These are phyloP conservation scores for Harringtonia lauricola DNA, from an alignment of 2,329 filamentous ascomycete genomes.

Conservation along the genomic window DNA sequence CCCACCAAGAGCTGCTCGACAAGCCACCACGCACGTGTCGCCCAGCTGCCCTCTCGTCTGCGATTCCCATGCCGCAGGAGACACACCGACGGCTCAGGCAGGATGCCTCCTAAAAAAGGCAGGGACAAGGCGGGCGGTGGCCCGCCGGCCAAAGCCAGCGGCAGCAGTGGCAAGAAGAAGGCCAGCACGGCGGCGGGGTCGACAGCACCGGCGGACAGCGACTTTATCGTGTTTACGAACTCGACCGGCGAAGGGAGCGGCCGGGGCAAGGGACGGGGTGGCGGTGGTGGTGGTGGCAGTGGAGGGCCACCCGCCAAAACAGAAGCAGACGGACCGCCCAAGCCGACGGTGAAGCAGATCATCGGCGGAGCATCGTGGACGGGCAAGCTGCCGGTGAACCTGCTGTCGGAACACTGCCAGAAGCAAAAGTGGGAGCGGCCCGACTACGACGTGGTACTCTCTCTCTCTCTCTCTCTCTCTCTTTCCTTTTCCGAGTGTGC, in stretches of 20 bases:
- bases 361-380: slow-evolving; percentile 97
- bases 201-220: slow-evolving; percentile 31
- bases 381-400: slow-evolving; percentile 86
- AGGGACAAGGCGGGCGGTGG: neutral
- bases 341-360: slow-evolving; percentile 62
- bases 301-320: neutral
- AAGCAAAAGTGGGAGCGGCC: slow-evolving; percentile 93
- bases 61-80: neutral
- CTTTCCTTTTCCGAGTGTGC: neutral
- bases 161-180: slow-evolving; percentile 7
- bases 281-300: neutral
- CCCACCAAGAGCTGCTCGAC: no score
- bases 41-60: no score
- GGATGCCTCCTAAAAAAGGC: slow-evolving; percentile 4
- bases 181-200: neutral
- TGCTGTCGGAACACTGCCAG: slow-evolving; percentile 89
- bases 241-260: slow-evolving; percentile 38
- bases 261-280: slow-evolving; percentile 24
- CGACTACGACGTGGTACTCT: slow-evolving; percentile 67
- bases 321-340: slow-evolving; percentile 30
- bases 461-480: slow-evolving; percentile 2
- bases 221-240: slow-evolving; percentile 46
- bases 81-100: neutral
- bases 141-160: neutral
- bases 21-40: no score